phyloP scores from a whole-genome alignment of 2,329 filamentous ascomycete genomes.

The Madurella fahalii region DNA sequence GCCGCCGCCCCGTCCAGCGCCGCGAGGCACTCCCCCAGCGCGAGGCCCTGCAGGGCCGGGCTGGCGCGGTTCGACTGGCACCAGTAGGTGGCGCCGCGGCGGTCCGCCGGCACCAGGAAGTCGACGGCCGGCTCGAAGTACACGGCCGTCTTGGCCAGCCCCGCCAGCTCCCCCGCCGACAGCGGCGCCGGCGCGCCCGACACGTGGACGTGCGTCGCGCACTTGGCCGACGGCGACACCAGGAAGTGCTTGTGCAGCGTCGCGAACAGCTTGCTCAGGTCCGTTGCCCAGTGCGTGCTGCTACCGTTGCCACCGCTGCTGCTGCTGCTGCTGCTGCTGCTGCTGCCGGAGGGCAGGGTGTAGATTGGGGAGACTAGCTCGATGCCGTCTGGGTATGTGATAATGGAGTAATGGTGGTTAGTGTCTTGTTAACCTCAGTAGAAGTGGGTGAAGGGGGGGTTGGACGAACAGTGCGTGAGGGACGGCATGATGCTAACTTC shows the following conservation, averaged over 20 bases:
- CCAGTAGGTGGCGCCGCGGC: constrained; percentile 31
- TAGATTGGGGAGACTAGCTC: constrained; percentile 38
- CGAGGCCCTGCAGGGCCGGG: constrained; percentile 21
- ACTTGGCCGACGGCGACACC: constrained; percentile 27
- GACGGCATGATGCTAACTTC: constrained; percentile 35
- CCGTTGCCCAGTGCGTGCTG: constrained; percentile 25
- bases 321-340: constrained; percentile 1
- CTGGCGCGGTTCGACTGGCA: constrained; percentile 34
- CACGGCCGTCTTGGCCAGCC: constrained; percentile 32
- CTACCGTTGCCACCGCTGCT: background rate
- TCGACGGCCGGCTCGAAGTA: constrained; percentile 36
- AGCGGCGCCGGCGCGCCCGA: constrained; percentile 27
- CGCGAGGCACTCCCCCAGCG: constrained; percentile 26
- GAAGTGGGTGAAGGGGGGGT: background rate
- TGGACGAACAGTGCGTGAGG: constrained; percentile 31
- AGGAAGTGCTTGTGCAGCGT: constrained; percentile 27
- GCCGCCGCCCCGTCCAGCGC: constrained; percentile 24
- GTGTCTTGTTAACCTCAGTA: background rate
- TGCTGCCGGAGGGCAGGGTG: constrained; percentile 17
- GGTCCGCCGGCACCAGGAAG: constrained; percentile 26
- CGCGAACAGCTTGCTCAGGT: constrained; percentile 32
- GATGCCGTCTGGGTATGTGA: constrained; percentile 26
- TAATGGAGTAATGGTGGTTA: background rate
- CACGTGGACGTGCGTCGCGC: constrained; percentile 38
- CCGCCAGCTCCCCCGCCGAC: constrained; percentile 24